Evolutionary conservation across 345 rosid genomes (phyloP), one percentile per base, ranked within the genome.

Genomic region (Eucalyptus marginata): DNA sequence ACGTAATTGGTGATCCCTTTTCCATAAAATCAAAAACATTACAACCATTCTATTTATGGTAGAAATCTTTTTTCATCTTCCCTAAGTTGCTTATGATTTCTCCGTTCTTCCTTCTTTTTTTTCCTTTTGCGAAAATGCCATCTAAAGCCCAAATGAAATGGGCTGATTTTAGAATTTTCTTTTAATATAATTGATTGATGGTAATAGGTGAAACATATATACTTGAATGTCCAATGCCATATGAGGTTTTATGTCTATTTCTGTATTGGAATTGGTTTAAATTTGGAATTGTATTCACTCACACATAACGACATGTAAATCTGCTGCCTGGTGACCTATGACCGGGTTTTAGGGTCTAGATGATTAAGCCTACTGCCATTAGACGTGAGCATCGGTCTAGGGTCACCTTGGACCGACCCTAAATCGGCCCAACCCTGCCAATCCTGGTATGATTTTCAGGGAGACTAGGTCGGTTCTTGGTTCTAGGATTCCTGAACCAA

Each of bases 371-470:
- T 64, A n/a, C 20, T 14, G 3, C 40, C 25, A 52, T 52, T 52
- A 52, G 58, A 52, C 0, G 10, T 52, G 25, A 20, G 58, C 2
- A 52, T 20, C 2, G 0, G 25, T 52, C 2, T 7, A 52, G 25
- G 58, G 5, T 52, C 24, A 52, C 24, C 56, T 0, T 52, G 0
- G 58, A 52, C 58, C 24, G 0, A 52, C 2, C 4, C 4, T 52
- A 2, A 10, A 2, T 52, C 0, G 10, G 58, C 2, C 24, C 7
- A 52, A 52, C 25, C 25, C 0, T 52, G 4, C 2, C 1, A 0
- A 24, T 3, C 4, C 0, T 18, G 5, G 25, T 52, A 5, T 2
- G 10, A 0, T 52, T 52, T 52, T 52, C 0, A 52, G 0, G 24
- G 10, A 52, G 4, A 52, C 5, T 8, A 0, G 25, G 25, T 52